Base-by-base conservation (phyloP, 352 stramenopile species). In the Blastocystis sp. region DNA sequence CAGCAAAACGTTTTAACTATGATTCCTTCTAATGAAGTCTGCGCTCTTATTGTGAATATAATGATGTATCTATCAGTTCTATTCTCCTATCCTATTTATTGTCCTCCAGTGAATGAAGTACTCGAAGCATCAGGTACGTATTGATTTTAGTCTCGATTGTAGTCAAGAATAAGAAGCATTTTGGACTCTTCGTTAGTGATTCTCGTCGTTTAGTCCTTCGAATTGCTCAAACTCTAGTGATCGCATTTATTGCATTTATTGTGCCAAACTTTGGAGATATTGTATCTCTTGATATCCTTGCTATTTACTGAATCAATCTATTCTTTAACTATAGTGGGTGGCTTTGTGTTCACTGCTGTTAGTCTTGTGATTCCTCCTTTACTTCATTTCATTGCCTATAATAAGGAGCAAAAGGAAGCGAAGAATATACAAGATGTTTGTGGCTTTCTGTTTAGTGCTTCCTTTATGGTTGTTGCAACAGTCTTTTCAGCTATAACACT, bases 1-100 rank as follows among this genome's bases (percentile, higher is more conserved):
- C 73, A 84, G 73, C 73, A 84, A 51, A 84, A 84, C 33, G 48
- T 84, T 30, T 51, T 84, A n/a, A 13, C 59, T 44, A 84, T 84
- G 73, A 84, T 84, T 42, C 73, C 73, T 22, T 30, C 51, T 19
- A 33, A 44, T 2, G 44, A 58, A 35, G 6, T 66, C 4, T 30
- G 24, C 15, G 73, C 73, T 30, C 33, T 84, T 13, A 66, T 84
- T 24, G 73, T 84, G 22, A 84, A 84, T 40, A 11, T 84, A 2
- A 84, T 84, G 51, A 84, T 84, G 73, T 84, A 66, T 57, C 13
- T 84, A 13, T 66, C 22, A 22, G 57, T 53, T 13, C 27, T 84
- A 37, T 66, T 84, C 33, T 66, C 73, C 5, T 84, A 84, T 44
- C 73, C 73, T 17, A 66, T 84, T 57, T 84, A 84, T 27, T 37